Base-by-base conservation (phyloP, 176 grass and related monocot genomes). In the Eleusine coracana region DNA sequence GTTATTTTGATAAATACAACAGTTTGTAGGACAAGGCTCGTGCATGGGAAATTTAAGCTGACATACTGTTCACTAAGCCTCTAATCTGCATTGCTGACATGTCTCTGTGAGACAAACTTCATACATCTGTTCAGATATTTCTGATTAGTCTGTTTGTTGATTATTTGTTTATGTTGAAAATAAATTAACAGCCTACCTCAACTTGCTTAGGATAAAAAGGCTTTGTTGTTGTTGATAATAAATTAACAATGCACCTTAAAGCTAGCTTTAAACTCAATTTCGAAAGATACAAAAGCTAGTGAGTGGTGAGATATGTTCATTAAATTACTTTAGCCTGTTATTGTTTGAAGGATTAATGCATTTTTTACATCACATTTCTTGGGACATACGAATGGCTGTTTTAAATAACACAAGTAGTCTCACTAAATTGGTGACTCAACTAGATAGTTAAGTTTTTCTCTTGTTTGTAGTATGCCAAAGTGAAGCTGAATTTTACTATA, bases 1-100 rank as follows among this genome's bases (percentile, higher is more conserved):
- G 5, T 68, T 48, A 10, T 44, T 65, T 59, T 86, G 46, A 66
- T 21, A 78, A 72, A 58, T 81, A 38, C 46, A 82, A 31, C 8
- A 17, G 27, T 10, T 16, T 72, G 16, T 49, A 70, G 36, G 65
- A 85, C 52, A 45, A 67, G 83, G 72, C 70, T 50, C 21, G 46
- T 73, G 44, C 29, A 11, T 20, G 46, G 72, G 14, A 58, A 74
- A 66, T 48, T 73, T 55, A 56, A 36, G 20, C 4, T 66, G 29
- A 17, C 14, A 3, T 16, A 25, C 1, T 68, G 39, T 52, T 68
- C 2, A 37, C 41, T 74, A 36, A 11, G 66, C 42, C 20, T 4
- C 14, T 82, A 36, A 41, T 28, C 31, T 74, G 18, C 61, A 65
- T 52, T 52, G 15, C 50, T 17, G 3, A 52, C 50, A 52, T 52